Evolutionary conservation across 768 basidiomycete species (phyloP), one percentile per base, ranked within the genome.

Genomic region (Termitomyces sp.): DNA sequence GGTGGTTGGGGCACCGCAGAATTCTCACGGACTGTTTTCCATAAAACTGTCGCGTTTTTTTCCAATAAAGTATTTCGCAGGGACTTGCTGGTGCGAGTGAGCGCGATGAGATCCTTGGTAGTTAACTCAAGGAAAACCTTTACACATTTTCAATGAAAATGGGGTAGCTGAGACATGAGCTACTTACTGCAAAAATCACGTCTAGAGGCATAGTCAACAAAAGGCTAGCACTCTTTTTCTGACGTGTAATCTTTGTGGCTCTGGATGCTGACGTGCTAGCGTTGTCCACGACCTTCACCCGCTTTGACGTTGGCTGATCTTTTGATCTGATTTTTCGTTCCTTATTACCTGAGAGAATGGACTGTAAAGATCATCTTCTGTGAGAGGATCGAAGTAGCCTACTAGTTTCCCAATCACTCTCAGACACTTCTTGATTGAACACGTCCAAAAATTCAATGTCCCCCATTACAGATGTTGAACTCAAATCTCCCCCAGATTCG

Each of bases 41-140:
- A 74, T 5, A 73, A 44, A 0, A 54, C 54, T 0, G 47, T 53
- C 1, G 69, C 65, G 18, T 59, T 56, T 2, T 47, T 53, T 3
- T 61, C 33, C 43, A 65, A 42, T 14, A 73, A 51, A 0, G 64
- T 65, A 6, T 63, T 33, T 8, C 71, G 62, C 39, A 72, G 55
- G 2, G 59, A 16, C 54, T 66, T 69, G 40, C 49, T 68, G 5
- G 67, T 66, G 24, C 64, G 60, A 3, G 64, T 58, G 7, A 74
- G 63, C 14, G 43, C 48, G 13, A 72, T 43, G 2, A 74, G 53
- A 48, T 72, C 72, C 44, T 61, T 66, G 8, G 67, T 62, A 4
- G 50, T 20, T 16, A 72, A 64, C 26, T 58, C 45, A 10, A 59
- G 37, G 16, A 72, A 68, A 22, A 74, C 66, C 71, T 72, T 52